These are phyloP conservation scores for Dianthus caryophyllus DNA, from an alignment of 148 eudicot species.

Conservation along the genomic window DNA sequence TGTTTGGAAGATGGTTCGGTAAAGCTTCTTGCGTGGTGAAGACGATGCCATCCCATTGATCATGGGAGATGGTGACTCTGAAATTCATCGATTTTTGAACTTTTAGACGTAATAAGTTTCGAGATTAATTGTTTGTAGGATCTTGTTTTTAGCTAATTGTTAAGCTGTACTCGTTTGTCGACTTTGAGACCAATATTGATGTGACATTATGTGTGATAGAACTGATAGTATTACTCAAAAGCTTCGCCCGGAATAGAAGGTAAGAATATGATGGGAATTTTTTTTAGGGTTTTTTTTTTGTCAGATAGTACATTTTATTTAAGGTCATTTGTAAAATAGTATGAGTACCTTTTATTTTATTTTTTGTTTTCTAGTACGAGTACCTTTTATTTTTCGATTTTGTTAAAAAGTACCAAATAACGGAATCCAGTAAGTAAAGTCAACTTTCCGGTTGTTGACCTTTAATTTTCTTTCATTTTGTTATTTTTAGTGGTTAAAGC, in stretches of 20 bases:
- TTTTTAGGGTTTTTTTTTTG: too few species aligned
- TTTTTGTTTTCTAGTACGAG: too few species aligned
- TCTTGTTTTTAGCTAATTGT: conserved; percentile 4
- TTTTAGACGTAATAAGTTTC: conserved; percentile 14
- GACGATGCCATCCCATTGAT: conserved; percentile 19
- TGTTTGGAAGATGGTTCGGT: background rate
- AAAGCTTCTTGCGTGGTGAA: conserved; percentile 1
- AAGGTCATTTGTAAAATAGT: too few species aligned
- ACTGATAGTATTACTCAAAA: background rate
- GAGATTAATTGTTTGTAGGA: conserved; percentile 11
- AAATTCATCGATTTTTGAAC: conserved; percentile 12
- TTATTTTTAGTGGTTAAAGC: too few species aligned
- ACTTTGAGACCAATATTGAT: background rate
- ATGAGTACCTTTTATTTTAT: too few species aligned
- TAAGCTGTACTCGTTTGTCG: background rate
- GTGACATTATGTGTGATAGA: background rate
- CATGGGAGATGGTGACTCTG: conserved; percentile 13
- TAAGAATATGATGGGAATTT: too few species aligned
- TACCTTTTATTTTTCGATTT: too few species aligned
- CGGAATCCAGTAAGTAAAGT: too few species aligned
- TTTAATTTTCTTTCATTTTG: too few species aligned
- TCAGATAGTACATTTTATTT: too few species aligned
- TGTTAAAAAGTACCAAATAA: too few species aligned
- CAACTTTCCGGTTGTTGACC: too few species aligned
- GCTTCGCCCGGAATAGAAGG: background rate